Evolutionary conservation across 768 basidiomycete species (phyloP), one percentile per base, ranked within the genome.

Genomic region (Boletus edulis): DNA sequence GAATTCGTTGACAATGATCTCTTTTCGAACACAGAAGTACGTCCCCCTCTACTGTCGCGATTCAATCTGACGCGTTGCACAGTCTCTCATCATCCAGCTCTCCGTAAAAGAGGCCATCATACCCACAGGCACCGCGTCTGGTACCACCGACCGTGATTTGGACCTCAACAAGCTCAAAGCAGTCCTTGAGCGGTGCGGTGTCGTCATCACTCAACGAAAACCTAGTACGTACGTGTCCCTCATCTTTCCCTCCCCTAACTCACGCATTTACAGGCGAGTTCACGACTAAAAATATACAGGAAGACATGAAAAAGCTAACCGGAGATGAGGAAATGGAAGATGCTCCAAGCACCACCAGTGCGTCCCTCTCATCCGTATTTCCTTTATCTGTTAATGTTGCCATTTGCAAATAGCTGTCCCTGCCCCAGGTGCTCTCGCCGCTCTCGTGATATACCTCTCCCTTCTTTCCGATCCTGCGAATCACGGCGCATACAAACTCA

Each of bases 31-130:
- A 86, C 89, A 4, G 96, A 99, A 79, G 96, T 93, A 55, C 40
- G 73, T 52, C 14, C 17, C n/a, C 49, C 15, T 41, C 22, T 51
- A 20, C 46, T 20, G 22, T 34, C 13, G 27, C 52, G 17, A 38
- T 29, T n/a, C 24, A 1, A 9, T 32, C 43, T 57, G 34, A 57
- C 51, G 27, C 18, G 46, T 54, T 40, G 13, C 27, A 34, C 63
- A 98, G 96, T 94, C 94, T 2, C 81, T 98, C 34, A 75, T 98
- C 35, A 98, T 98, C 55, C 97, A 99, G 68, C 81, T 98, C 3
- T 94, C 93, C 0, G 91, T 94, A n/a, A 98, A 98, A 68, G 97
- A 99, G 71, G 94, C 93, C 4, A 80, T 98, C 51, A 76, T 98
- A 40, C 78, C 89, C 2, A 83, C 83, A 0, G 87, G 87, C n/a